A percentile compares a stretch with the other conserved stretches of the same genome.
Conservation (phyloP, 257 asterid species). For the Penstemon davidsonii region DNA sequence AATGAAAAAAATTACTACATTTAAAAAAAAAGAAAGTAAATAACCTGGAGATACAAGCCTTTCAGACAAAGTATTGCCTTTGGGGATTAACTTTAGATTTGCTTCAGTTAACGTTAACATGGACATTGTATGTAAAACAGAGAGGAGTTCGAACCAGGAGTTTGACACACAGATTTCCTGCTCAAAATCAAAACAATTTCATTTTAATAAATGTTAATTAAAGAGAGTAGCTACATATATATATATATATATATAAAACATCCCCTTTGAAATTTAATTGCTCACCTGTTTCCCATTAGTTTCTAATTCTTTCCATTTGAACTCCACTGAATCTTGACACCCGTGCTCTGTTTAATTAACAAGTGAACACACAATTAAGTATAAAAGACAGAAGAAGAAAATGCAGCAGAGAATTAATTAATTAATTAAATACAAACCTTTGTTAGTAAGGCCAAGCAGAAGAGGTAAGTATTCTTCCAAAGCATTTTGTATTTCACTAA, state of each 20-base stretch:
- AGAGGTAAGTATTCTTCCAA: slow-evolving; percentile 65
- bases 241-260: no score
- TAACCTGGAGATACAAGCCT: slow-evolving; percentile 69
- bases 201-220: not conserved
- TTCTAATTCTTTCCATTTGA: slow-evolving; percentile 69
- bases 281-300: slow-evolving; percentile 57
- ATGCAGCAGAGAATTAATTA: not conserved
- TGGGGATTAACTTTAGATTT: slow-evolving; percentile 57
- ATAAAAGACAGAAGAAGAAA: not conserved
- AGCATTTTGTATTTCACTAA: slow-evolving; percentile 49
- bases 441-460: slow-evolving; percentile 58
- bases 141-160: slow-evolving; percentile 72
- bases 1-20: no score
- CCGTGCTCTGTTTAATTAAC: slow-evolving; percentile 44
- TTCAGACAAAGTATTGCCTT: slow-evolving; percentile 41
- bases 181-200: not conserved
- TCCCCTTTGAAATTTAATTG: not conserved
- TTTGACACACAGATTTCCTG: slow-evolving; percentile 63
- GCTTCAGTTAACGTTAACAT: slow-evolving; percentile 67
- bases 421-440: slow-evolving; percentile 47
- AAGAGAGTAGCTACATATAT: no score
- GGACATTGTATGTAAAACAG: slow-evolving; percentile 72
- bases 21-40: no score
- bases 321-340: slow-evolving; percentile 60
- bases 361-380: not conserved